Base-by-base conservation (phyloP, 768 basidiomycete species). In the Agrocybe chaxingu region DNA sequence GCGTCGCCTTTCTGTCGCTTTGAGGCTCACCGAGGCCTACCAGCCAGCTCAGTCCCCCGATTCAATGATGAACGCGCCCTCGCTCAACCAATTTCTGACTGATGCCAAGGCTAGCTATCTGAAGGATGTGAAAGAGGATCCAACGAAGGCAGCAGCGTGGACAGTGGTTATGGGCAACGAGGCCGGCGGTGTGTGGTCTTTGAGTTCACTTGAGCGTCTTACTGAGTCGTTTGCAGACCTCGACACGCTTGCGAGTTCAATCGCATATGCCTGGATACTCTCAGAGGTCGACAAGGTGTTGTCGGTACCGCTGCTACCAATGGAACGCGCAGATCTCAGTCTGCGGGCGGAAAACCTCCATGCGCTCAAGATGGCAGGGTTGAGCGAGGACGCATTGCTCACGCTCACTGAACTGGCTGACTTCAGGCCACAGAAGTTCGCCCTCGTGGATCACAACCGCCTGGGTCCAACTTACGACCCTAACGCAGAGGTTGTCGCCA, bases 121-220 rank as follows among this genome's bases (percentile, higher is more conserved):
- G 16, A 62, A 59, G 12, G 87, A 84, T 43, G 58, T 84, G 12
- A 62, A 70, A 19, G 68, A 68, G 1, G 63, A 62, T 12, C 67
- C 68, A 7, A 72, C 71, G 1, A 74, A 75, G 36, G 77, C 72
- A 30, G 57, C 60, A 0, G 79, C 82, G 42, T 98, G 94, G 95
- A 87, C 82, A 0, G 75, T 97, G 4, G 87, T 85, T 0, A 90
- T 94, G 85, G 95, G 96, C 0, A 99, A 99, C 65, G 96, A 98
- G 68, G 92, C 96, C 10, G 95, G 95, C 61, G 96, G 96, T 95
- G 64, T 51, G 70, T 60, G 13, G 11, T 50, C 41, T 45, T n/a
- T 35, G 46, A 13, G 41, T 24, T 37, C 45, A 19, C 13, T 36
- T 46, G 31, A 36, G 33, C 47, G 24, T 45, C 32, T 46, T 16